Base-by-base conservation (phyloP, 129 eudicot species). In the Pulicaria dysenterica region DNA sequence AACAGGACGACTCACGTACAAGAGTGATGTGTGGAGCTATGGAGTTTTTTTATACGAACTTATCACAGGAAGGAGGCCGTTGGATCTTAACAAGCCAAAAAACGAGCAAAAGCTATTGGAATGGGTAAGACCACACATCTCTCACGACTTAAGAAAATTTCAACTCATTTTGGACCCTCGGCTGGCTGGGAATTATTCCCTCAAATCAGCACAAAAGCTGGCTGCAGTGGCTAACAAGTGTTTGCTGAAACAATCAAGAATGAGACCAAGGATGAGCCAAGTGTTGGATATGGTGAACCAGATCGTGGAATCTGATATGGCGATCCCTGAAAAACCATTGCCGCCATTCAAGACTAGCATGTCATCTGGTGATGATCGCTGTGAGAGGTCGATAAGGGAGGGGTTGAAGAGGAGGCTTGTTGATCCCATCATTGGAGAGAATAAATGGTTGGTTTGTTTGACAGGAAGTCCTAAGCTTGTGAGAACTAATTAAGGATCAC, bases 31-130 rank as follows among this genome's bases (percentile, higher is more conserved):
- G 9, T 90, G 96, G 96, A 90, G 96, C 69, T 90, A 87, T 31
- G 96, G 96, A 5, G 80, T 90, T n/a, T 90, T 90, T 54, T 77
- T 90, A 61, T 90, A 87, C n/a, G 96, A 90, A 67, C 93, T 90
- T 48, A 90, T 90, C 47, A 90, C 96, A 5, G 96, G 96, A 4
- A 70, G 96, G 46, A 86, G 94, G 31, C 93, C 96, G 0, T 17
- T 87, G 56, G 96, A 90, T 78, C 80, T 79, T 31, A 90, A 87
- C 77, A 60, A 72, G 51, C 93, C 90, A 24, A 86, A 83, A 68
- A 75, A 83, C 48, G 90, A 86, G 79, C 88, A 87, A 60, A 90
- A 82, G 58, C 87, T 84, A 64, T 64, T 84, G 78, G 90, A 86
- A n/a, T 86, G 88, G 88, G 90, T 87, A 2, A 73, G 90, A 80